Evolutionary conservation across 2,329 filamentous ascomycete species (phyloP).

Genomic region (Xylariaceae sp.): DNA sequence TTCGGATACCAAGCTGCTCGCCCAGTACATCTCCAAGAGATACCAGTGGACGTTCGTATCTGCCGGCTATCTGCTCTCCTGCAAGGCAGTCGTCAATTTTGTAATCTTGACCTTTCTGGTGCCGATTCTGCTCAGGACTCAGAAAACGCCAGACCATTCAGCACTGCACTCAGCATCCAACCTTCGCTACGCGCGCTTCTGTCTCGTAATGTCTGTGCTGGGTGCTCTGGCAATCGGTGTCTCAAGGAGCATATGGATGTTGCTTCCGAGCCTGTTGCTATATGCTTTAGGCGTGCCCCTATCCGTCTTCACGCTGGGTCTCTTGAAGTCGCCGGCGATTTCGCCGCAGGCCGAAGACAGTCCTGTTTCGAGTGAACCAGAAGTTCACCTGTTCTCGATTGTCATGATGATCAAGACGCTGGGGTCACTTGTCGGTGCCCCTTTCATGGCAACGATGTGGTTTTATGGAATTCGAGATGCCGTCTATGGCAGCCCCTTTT

Average conservation of each 20-base stretch:
- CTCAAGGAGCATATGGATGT: slow-evolving; percentile 29
- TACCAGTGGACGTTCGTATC: slow-evolving; percentile 39
- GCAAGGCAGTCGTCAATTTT: slow-evolving; percentile 42
- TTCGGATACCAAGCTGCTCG: slow-evolving; percentile 42
- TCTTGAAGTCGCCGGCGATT: slow-evolving; percentile 37
- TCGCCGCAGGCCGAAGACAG: slow-evolving; percentile 13
- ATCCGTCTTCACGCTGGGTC: slow-evolving; percentile 41
- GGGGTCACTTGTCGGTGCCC: slow-evolving; percentile 39
- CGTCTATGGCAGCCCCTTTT: slow-evolving; percentile 32
- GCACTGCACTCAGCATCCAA: slow-evolving; percentile 24
- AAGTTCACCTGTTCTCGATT: slow-evolving; percentile 40
- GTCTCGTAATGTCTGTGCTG: slow-evolving; percentile 30
- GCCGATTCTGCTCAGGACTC: slow-evolving; percentile 28
- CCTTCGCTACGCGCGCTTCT: slow-evolving; percentile 27
- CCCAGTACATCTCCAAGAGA: slow-evolving; percentile 43
- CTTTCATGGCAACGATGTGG: slow-evolving; percentile 40
- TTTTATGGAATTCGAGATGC: slow-evolving; percentile 32
- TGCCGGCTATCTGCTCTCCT: slow-evolving; percentile 40
- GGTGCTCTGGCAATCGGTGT: slow-evolving; percentile 37
- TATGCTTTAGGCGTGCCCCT: slow-evolving; percentile 42
- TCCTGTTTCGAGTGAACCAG: slow-evolving; percentile 17
- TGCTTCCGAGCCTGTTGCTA: slow-evolving; percentile 35
- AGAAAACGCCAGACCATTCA: slow-evolving; percentile 10
- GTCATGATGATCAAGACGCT: slow-evolving; percentile 43
- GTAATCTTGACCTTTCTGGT: slow-evolving; percentile 33